Base-by-base conservation (phyloP, 2,329 filamentous ascomycete species). In the Claviceps sp. region DNA sequence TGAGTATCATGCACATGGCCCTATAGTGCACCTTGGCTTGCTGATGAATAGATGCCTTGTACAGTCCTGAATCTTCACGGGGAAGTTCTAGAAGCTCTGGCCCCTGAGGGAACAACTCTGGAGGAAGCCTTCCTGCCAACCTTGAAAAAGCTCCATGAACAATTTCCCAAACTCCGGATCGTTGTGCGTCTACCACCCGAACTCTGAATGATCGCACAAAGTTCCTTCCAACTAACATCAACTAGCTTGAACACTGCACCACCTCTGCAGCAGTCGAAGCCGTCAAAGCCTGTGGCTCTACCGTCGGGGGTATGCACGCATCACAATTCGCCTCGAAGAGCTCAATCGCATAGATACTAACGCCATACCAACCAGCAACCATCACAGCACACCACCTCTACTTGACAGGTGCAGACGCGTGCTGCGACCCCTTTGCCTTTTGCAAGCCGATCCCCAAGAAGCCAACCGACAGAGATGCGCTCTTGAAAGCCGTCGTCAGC, bases 341-440 rank as follows among this genome's bases (percentile, higher is more conserved):
- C 10, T 11, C 11, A 19, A 8, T 30, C 38, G 8, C 22, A 34
- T 16, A n/a, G 14, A 47, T 47, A 19, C 43, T 50, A 48, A 50
- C 19, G 30, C 24, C 4, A 43, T 24, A 3, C 13, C 19, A 2
- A 24, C 13, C 37, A 54, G 52, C 52, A 10, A 91, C 87, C 10
- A 89, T 95, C 58, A 95, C 89, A 0, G 87, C 88, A 2, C 89
- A 95, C 63, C 89, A 95, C 62, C 73, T 95, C 22, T 89, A 80
- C 58, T 75, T 96, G 37, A 88, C 85, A 13, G 81, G 87, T 16
- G 85, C 93, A 60, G 82, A 89, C 60, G 72, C 69, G 54, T 69
- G 70, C 53, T 85, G 84, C 73, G 80, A 81, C 19, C 61, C 62
- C 30, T 67, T 71, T 50, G 67, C 67, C 62, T 94, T 90, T 77